These are phyloP conservation scores for Podospora fimiseda DNA, from an alignment of 495 filamentous ascomycete genomes.

Conservation along the genomic window DNA sequence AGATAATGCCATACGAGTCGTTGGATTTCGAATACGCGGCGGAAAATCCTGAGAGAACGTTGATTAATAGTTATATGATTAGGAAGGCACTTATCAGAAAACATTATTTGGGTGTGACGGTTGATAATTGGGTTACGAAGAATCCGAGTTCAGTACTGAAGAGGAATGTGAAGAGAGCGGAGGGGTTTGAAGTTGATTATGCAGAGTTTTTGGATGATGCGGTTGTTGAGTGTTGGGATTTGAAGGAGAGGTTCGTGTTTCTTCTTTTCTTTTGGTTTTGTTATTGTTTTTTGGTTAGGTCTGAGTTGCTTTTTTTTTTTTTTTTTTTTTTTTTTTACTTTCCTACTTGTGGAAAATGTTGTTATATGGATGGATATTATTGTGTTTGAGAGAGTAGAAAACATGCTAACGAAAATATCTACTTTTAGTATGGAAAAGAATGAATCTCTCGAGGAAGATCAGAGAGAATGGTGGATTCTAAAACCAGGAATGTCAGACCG, in stretches of 20 bases:
- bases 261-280: too few species aligned
- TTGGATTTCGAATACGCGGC: conserved; percentile 73
- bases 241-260: too few species aligned
- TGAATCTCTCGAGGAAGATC: neutral
- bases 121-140: conserved; percentile 75
- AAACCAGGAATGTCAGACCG: conserved; percentile 97
- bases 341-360: too few species aligned
- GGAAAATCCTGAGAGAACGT: conserved; percentile 49
- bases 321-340: too few species aligned
- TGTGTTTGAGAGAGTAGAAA: too few species aligned
- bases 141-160: conserved; percentile 63
- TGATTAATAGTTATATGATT: conserved; percentile 81
- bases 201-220: conserved; percentile 95
- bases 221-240: conserved; percentile 78
- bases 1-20: conserved; percentile 80
- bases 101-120: conserved; percentile 78
- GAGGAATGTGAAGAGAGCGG: conserved; percentile 62
- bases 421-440: too few species aligned
- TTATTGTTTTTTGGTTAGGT: too few species aligned
- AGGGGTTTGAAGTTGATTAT: conserved; percentile 90
- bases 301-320: too few species aligned
- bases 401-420: too few species aligned
- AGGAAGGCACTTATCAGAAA: conserved; percentile 97
- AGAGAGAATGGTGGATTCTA: conserved; percentile 88
- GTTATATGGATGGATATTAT: too few species aligned